Base-by-base conservation (phyloP, 441 rosid species). In the Gossypium trilobum region DNA sequence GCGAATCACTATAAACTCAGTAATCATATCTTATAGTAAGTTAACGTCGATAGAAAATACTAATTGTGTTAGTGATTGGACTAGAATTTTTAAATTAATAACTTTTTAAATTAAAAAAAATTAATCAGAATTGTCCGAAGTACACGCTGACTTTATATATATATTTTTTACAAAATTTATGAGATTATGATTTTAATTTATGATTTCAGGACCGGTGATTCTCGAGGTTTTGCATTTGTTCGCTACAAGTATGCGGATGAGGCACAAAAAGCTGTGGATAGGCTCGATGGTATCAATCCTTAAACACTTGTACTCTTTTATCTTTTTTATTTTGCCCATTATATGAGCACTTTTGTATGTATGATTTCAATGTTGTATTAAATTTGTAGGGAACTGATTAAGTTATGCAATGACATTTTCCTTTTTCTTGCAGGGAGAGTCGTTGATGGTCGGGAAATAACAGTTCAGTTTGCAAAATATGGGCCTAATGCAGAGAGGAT, bases 211-310 rank as follows among this genome's bases (percentile, higher is more conserved):
- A 86, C 88, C 70, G 91, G 94, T 64, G 94, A 89, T 69, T 87
- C 91, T 11, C 85, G 91, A 66, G 91, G 94, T 2, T 89, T 89
- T 84, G 91, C 94, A 23, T 89, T 89, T 82, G 94, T 87, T 59
- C 89, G 91, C 0, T 89, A 82, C 66, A 87, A 87, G 89, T 89
- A 87, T 60, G 87, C 87, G 25, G 90, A 87, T 4, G 91, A 89
- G 83, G 94, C 94, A 31, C 90, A 84, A 54, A 89, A 87, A 79
- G 91, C 94, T 39, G 94, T 89, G 25, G 94, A 87, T 0, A 86
- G 82, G 83, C 94, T 89, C 70, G 94, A 89, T 78, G 91, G 94
- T 87, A 76, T 31, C n/a, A 2, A 1, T 2, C 0, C 5, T 29
- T 29, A 4, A 31, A 22, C 17, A 44, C 14, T 68, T 8, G 4